phyloP scores from a whole-genome alignment of 1,284 basidiomycete genomes.

The Tetrapyrgos nigripes region DNA sequence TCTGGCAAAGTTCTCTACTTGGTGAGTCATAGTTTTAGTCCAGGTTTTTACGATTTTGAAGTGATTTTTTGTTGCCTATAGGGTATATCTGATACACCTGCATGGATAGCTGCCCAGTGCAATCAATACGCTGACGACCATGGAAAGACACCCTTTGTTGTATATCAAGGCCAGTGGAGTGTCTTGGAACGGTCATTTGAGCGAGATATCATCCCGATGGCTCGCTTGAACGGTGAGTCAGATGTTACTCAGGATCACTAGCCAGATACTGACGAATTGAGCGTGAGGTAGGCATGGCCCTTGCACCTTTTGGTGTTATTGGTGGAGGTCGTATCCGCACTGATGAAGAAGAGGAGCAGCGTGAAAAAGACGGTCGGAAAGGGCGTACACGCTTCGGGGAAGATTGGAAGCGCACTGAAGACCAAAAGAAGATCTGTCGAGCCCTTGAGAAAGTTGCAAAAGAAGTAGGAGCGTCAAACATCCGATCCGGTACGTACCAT shows the following conservation, averaged over 20 bases:
- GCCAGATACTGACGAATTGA: too few species aligned
- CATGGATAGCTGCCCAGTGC: constrained; percentile 50
- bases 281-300: constrained; percentile 30
- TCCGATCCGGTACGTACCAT: constrained; percentile 33
- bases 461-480: constrained; percentile 32
- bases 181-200: constrained; percentile 56
- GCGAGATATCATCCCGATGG: constrained; percentile 63
- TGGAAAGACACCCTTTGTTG: constrained; percentile 53
- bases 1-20: constrained; percentile 44
- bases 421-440: constrained; percentile 5
- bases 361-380: constrained; percentile 31
- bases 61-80: constrained; percentile 11
- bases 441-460: constrained; percentile 9
- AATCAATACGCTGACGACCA: constrained; percentile 51
- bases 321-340: constrained; percentile 42
- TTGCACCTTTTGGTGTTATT: constrained; percentile 34
- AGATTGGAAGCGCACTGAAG: constrained; percentile 39
- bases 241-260: not conserved
- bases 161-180: constrained; percentile 63
- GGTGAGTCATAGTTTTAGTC: not conserved
- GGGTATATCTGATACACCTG: constrained; percentile 50
- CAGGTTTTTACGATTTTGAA: too few species aligned
- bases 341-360: constrained; percentile 38
- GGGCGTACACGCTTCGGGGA: constrained; percentile 23
- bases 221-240: constrained; percentile 26